A percentile compares a stretch with the other conserved stretches of the same genome.
Conservation (phyloP, 768 basidiomycete genomes). For the Rhizopogon sp. region DNA sequence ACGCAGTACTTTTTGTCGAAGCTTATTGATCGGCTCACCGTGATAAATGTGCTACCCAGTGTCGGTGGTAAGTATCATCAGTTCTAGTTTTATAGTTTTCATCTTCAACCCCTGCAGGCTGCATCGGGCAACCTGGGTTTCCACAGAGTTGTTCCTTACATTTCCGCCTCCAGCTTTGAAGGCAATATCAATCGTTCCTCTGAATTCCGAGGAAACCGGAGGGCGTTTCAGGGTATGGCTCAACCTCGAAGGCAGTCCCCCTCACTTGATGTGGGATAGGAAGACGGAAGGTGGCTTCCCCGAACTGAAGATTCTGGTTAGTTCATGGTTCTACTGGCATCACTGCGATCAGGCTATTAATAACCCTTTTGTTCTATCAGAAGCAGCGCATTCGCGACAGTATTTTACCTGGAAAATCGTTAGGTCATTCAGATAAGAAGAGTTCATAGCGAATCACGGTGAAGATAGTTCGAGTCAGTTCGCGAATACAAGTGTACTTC, state of each 20-base stretch:
- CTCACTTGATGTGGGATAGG: slow-evolving; percentile 77
- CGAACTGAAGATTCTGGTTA: slow-evolving; percentile 78
- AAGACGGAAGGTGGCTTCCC: slow-evolving; percentile 92
- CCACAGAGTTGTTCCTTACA: slow-evolving; percentile 87
- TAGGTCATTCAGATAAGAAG: slow-evolving; percentile 86
- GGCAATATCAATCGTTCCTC: slow-evolving; percentile 67
- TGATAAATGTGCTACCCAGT: slow-evolving; percentile 35
- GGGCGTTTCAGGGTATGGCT: slow-evolving; percentile 94
- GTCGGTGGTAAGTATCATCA: slow-evolving; percentile 63
- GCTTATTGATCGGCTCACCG: background rate
- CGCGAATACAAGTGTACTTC: background rate
- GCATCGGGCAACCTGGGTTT: slow-evolving; percentile 90
- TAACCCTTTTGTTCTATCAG: slow-evolving; percentile 32
- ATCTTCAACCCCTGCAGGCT: slow-evolving; percentile 48
- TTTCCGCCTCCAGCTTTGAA: slow-evolving; percentile 76
- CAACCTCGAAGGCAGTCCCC: slow-evolving; percentile 28
- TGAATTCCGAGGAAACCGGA: slow-evolving; percentile 75
- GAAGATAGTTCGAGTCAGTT: background rate
- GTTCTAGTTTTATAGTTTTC: background rate
- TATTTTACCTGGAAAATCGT: slow-evolving; percentile 71
- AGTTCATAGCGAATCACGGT: slow-evolving; percentile 1
- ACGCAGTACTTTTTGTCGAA: slow-evolving; percentile 20
- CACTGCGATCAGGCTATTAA: slow-evolving; percentile 1
- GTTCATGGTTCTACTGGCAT: slow-evolving; percentile 17
- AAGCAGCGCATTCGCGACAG: slow-evolving; percentile 87